Conservation (phyloP, 108 stramenopile species). For the Epithemia pelagica region DNA sequence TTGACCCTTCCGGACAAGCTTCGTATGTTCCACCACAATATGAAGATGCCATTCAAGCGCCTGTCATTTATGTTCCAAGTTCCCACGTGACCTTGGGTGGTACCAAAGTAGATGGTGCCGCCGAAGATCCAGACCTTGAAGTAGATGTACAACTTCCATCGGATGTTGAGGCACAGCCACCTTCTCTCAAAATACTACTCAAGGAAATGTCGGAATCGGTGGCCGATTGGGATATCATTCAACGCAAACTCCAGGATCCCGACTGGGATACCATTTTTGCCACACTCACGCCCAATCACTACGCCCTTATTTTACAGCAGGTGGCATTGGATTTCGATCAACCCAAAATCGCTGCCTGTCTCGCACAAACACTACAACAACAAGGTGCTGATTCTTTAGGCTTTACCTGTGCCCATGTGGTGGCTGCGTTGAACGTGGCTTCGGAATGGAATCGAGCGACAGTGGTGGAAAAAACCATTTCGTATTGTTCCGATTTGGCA, state of each 20-base stretch:
- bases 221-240: conserved; percentile 13
- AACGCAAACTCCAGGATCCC: neutral
- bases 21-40: neutral
- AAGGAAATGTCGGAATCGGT: conserved; percentile 16
- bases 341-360: conserved; percentile 16
- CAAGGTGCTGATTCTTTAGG: neutral
- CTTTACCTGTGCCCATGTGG: conserved; percentile 18
- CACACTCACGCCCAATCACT: conserved; percentile 12
- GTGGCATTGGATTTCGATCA: conserved; percentile 23
- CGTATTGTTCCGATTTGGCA: conserved; percentile 16
- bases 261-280: conserved; percentile 13
- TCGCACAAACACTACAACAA: conserved; percentile 9
- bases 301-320: conserved; percentile 10
- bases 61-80: neutral
- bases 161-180: too few species aligned
- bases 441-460: conserved; percentile 20
- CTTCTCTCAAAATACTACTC: conserved; percentile 11
- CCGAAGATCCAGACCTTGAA: too few species aligned
- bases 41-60: neutral
- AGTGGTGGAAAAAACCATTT: conserved; percentile 13
- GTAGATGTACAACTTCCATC: too few species aligned
- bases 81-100: neutral
- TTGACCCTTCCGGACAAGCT: too few species aligned
- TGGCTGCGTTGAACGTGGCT: conserved; percentile 13
- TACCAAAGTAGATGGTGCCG: neutral